Evolutionary conservation across 73 alveolate species (phyloP), one percentile per base, ranked within the genome.

Genomic region (Symbiodinium pilosum): DNA sequence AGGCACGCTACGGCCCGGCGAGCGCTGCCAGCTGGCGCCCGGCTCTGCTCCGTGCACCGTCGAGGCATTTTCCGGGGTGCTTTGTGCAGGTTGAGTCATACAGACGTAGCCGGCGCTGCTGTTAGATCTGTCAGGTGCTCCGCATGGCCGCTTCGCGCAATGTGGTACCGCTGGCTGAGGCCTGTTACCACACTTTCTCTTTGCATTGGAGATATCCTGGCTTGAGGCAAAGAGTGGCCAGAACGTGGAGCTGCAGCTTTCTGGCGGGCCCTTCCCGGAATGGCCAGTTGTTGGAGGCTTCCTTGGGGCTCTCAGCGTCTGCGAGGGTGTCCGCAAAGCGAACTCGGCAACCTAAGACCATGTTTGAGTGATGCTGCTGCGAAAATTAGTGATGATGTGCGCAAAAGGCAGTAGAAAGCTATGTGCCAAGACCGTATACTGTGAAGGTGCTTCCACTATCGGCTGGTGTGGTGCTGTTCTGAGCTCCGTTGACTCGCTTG

Each of bases 391-490:
- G n/a, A n/a, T n/a, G n/a, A n/a, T n/a, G n/a, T n/a, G n/a, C n/a
- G n/a, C n/a, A n/a, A n/a, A n/a, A n/a, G n/a, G n/a, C n/a, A n/a
- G n/a, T n/a, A n/a, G n/a, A n/a, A n/a, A n/a, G n/a, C n/a, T n/a
- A n/a, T n/a, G n/a, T n/a, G 77, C 77, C 30, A 59, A 59, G 30
- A 28, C 32, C 38, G 9, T 59, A 14, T 59, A 28, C n/a, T 59
- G 38, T 14, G 36, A 51, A 89, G 96, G 96, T 16, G 96, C 96
- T 36, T 56, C 96, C 28, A 68, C 51, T 11, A 51, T 40, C 21
- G 69, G 87, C 47, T 89, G 96, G 96, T 83, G 96, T 16, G 96
- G 96, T 39, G 34, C 96, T 1, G 96, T 89, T 32, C 96, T 89
- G 6, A 32, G 54, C 54, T 30, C 34, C 18, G 95, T n/a, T 9